Base-by-base conservation (phyloP, 768 basidiomycete species). In the Kwoniella shandongensis region DNA sequence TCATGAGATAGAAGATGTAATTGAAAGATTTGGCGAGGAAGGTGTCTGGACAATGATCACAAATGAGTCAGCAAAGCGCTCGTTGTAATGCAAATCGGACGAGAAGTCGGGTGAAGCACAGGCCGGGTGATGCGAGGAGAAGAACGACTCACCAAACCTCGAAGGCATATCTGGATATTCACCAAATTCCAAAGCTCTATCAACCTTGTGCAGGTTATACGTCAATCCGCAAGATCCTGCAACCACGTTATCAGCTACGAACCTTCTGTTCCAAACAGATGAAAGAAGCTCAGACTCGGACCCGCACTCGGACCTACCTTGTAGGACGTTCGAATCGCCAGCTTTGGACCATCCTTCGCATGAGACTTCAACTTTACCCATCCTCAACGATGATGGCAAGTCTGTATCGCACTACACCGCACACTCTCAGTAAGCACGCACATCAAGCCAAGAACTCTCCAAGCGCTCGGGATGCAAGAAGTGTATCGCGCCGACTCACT, bases 301-400 rank as follows among this genome's bases (percentile, higher is more conserved):
- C 7, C 40, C 8, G 17, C 35, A 36, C 8, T n/a, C 40, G 7
- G 22, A 30, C 54, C 42, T 35, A 87, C 92, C 91, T 80, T 90
- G 89, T 60, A 94, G 76, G 13, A 97, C 88, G 74, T 86, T 84
- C 1, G 84, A 81, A 77, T 97, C 93, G 0, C 89, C 91, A 3
- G 89, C 83, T 29, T 81, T 79, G 36, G 82, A 84, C 87, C 88
- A 97, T 22, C 93, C 93, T 79, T 97, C 93, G 67, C 93, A 97
- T 17, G 85, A 86, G 0, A 97, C 85, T 63, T 88, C 84, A 0
- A 94, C 86, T 61, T 84, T 82, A 15, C 93, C 93, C 53, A 97
- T 87, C 17, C 91, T 82, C 51, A 94, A 74, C 8, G 84, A 79
- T 46, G 86, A 85, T 8, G 92, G 93, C 5, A 97, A 79, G 72